These are phyloP conservation scores for Pharus latifolius DNA, from an alignment of 176 grass and related monocot genomes.

Conservation along the genomic window DNA sequence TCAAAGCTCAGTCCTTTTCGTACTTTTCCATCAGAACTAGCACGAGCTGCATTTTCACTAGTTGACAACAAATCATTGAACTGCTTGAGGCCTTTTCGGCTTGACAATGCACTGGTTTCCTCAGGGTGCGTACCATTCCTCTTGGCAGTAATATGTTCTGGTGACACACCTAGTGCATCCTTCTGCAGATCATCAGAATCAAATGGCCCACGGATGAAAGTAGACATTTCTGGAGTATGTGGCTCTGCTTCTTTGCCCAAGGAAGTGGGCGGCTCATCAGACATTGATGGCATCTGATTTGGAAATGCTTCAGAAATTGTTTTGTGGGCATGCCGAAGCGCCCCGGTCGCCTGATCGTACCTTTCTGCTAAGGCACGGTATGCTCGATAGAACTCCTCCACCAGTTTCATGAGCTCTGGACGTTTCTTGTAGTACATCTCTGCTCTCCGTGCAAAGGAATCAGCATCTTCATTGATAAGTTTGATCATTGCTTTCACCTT, in stretches of 20 bases:
- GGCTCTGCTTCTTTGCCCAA: constrained; percentile 34
- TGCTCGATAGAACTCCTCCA: constrained; percentile 89
- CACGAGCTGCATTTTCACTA: constrained; percentile 25
- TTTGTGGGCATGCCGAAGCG: constrained; percentile 69
- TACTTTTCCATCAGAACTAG: constrained; percentile 44
- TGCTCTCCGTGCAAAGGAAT: constrained; percentile 91
- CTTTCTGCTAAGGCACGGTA: constrained; percentile 81
- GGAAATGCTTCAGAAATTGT: constrained; percentile 91
- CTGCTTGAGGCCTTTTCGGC: constrained; percentile 45
- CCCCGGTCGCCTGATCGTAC: constrained; percentile 67
- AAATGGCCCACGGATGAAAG: constrained; percentile 27
- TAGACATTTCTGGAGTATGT: constrained; percentile 39
- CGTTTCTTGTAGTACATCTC: constrained; percentile 99
- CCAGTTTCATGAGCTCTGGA: constrained; percentile 82
- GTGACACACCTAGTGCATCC: constrained; percentile 32
- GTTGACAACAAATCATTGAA: constrained; percentile 39
- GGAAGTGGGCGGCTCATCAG: constrained; percentile 46
- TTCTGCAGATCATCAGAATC: constrained; percentile 49
- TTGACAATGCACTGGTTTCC: constrained; percentile 34
- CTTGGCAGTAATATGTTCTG: constrained; percentile 27
- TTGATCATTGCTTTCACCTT: constrained; percentile 94
- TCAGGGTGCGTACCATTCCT: constrained; percentile 66
- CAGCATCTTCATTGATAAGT: constrained; percentile 92
- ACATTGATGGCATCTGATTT: constrained; percentile 56
- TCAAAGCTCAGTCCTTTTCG: constrained; percentile 51